Base-by-base conservation (phyloP, 306 rosid genomes). In the Cicer cuneatum region DNA sequence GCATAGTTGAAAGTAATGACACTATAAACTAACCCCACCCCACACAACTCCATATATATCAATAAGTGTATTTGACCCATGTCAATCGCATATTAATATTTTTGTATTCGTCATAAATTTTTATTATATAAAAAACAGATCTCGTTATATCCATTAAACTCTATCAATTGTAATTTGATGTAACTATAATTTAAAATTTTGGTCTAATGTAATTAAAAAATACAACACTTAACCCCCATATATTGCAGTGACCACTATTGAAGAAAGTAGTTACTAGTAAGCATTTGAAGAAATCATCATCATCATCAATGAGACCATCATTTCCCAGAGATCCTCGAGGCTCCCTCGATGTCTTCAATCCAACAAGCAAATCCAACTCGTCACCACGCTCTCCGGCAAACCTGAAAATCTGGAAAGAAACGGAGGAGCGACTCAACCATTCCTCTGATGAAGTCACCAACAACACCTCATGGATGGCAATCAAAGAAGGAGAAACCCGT, bases 301-400 rank as follows among this genome's bases (percentile, higher is more conserved):
- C 64, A 11, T 24, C 64, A 0, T 10, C 85, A 8, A 24, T 15
- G 16, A 81, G 18, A 53, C 64, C 89, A 13, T 86, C 96, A 46
- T 80, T 86, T 33, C 87, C 87, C 0, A 81, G 96, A 69, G 96
- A 89, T 69, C 86, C 89, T 14, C 92, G 98, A 0, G 92, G 97
- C 61, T 94, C 99, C 0, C 93, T 94, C 33, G 99, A 94, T 77
- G 90, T 92, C 41, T 94, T 94, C 87, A 94, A 87, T 61, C 99
- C 69, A 73, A 73, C 86, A 7, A 46, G 75, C 15, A 75, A 62
- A 48, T 48, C 83, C 13, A 75, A 59, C 51, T 58, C 84, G 4
- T 41, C 83, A 29, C 56, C 75, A 74, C 82, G 79, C 0, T 10
- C 94, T 21, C 83, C 80, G 21, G 80, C 83, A 1, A 12, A 85